A percentile compares a stretch with the other conserved stretches of the same genome.
These are phyloP conservation scores for Malus orientalis DNA, from an alignment of 306 rosid species.

Conservation along the genomic window DNA sequence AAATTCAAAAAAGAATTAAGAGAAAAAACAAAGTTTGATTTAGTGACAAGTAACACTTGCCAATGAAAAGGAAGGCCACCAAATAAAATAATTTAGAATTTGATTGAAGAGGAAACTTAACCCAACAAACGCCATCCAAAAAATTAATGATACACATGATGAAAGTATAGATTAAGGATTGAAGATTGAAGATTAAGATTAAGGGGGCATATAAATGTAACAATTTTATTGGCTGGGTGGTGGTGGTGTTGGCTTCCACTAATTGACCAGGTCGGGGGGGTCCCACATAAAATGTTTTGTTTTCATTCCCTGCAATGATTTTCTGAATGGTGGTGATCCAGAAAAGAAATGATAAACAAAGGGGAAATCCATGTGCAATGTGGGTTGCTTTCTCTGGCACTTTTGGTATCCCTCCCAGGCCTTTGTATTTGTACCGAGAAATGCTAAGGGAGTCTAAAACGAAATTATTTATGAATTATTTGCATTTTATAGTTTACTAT, in stretches of 20 bases:
- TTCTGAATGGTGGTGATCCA: constrained; percentile 25
- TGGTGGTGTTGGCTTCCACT: constrained; percentile 38
- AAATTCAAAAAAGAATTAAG: no score
- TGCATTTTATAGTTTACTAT: fast-evolving
- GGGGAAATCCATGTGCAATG: constrained; percentile 53
- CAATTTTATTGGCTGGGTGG: constrained; percentile 6
- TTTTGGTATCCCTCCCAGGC: constrained; percentile 19
- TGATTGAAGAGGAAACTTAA: no score
- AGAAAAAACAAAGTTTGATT: neutral
- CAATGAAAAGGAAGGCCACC: neutral
- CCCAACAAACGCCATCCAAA: neutral
- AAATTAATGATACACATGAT: neutral
- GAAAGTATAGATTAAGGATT: neutral
- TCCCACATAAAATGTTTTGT: constrained; percentile 37
- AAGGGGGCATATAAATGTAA: neutral
- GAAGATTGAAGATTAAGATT: neutral
- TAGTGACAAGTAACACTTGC: neutral
- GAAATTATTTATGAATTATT: no score
- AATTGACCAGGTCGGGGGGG: constrained; percentile 19
- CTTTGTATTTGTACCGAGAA: constrained; percentile 23
- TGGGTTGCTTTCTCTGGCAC: constrained; percentile 50
- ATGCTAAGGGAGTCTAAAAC: no score
- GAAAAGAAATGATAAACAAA: constrained; percentile 37
- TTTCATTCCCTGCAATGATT: constrained; percentile 70
- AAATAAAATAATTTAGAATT: neutral